These are phyloP conservation scores for Phaeophleospora eucalypticola DNA, from an alignment of 2,329 filamentous ascomycete species.

Conservation along the genomic window DNA sequence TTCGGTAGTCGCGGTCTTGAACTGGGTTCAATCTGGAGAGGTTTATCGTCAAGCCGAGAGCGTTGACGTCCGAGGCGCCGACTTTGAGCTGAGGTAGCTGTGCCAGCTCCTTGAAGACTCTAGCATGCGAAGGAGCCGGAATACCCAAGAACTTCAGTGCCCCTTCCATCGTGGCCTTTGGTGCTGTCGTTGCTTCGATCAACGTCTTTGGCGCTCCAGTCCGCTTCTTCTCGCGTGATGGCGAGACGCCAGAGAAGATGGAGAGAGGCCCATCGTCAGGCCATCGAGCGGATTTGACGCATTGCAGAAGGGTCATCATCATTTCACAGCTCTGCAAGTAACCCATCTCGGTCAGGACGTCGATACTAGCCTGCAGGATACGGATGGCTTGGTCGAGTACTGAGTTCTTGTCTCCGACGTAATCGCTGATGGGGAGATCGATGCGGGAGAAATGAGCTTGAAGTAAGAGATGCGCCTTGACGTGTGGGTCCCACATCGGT, in stretches of 20 bases:
- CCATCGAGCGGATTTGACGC: conserved; percentile 90
- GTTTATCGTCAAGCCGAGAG: conserved; percentile 59
- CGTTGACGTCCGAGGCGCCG: conserved; percentile 56
- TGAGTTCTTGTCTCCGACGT: conserved; percentile 83
- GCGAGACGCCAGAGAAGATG: conserved; percentile 70
- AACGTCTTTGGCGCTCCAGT: conserved; percentile 34
- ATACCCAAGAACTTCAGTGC: conserved; percentile 52
- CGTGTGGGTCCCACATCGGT: conserved; percentile 97
- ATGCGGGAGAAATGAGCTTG: conserved; percentile 95
- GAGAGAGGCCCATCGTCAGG: conserved; percentile 73
- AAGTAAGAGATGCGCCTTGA: conserved; percentile 89
- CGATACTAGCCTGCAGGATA: conserved; percentile 92
- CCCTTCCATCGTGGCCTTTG: conserved; percentile 27
- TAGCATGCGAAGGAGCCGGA: conserved; percentile 40
- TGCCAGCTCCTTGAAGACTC: conserved; percentile 58
- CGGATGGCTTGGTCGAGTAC: conserved; percentile 95
- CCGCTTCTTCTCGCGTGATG: conserved; percentile 41
- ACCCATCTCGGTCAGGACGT: conserved; percentile 87
- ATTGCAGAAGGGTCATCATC: conserved; percentile 84
- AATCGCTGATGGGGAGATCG: conserved; percentile 90
- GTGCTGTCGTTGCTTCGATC: conserved; percentile 38
- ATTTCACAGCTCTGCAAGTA: conserved; percentile 70
- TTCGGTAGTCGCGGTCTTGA: conserved; percentile 62
- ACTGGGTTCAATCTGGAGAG: conserved; percentile 65
- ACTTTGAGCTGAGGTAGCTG: conserved; percentile 67